Percentiles rank a stretch among this genome's conserved stretches.
Conservation (phyloP, 352 stramenopile genomes). For the Globisporangium cystogenes region DNA sequence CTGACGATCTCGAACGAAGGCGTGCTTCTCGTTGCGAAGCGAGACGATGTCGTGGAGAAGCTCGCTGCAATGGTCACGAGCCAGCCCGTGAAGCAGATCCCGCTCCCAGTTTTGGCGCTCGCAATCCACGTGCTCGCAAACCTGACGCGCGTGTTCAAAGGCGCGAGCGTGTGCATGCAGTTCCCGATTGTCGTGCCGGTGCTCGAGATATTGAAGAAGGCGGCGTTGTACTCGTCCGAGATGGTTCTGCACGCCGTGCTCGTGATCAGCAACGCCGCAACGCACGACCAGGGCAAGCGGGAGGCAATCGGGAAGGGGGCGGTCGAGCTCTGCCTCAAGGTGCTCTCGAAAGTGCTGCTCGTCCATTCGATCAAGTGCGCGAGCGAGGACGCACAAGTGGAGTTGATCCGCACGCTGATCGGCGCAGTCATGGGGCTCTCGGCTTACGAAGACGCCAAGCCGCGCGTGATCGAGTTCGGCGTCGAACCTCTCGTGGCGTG, state of each 20-base stretch:
- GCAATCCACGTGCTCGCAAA: slow-evolving; percentile 42
- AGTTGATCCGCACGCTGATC: slow-evolving; percentile 50
- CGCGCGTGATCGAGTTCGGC: slow-evolving; percentile 61
- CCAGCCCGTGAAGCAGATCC: slow-evolving; percentile 34
- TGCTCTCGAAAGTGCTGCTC: slow-evolving; percentile 47
- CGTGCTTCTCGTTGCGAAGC: slow-evolving; percentile 30
- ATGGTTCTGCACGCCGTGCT: slow-evolving; percentile 34
- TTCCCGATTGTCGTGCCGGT: slow-evolving; percentile 37
- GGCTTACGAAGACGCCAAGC: slow-evolving; percentile 60
- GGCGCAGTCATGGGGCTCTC: slow-evolving; percentile 64
- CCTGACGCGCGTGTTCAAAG: slow-evolving; percentile 53
- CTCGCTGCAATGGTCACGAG: slow-evolving; percentile 40
- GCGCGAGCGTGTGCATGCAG: slow-evolving; percentile 31
- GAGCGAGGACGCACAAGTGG: slow-evolving; percentile 26
- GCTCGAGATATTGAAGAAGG: slow-evolving; percentile 54
- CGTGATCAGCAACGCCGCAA: slow-evolving; percentile 46
- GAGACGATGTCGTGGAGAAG: slow-evolving; percentile 29
- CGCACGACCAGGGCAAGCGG: slow-evolving; percentile 48
- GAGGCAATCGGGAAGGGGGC: slow-evolving; percentile 37
- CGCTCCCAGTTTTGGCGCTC: slow-evolving; percentile 25
- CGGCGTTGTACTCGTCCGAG: slow-evolving; percentile 30
- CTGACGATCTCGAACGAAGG: slow-evolving; percentile 55
- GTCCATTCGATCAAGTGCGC: slow-evolving; percentile 32
- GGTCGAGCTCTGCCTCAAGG: slow-evolving; percentile 52
- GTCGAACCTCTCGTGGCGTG: slow-evolving; percentile 58